Percentiles rank a stretch among this genome's conserved stretches.
phyloP scores from a whole-genome alignment of 2,329 filamentous ascomycete species.

The Sclerotinia minor region DNA sequence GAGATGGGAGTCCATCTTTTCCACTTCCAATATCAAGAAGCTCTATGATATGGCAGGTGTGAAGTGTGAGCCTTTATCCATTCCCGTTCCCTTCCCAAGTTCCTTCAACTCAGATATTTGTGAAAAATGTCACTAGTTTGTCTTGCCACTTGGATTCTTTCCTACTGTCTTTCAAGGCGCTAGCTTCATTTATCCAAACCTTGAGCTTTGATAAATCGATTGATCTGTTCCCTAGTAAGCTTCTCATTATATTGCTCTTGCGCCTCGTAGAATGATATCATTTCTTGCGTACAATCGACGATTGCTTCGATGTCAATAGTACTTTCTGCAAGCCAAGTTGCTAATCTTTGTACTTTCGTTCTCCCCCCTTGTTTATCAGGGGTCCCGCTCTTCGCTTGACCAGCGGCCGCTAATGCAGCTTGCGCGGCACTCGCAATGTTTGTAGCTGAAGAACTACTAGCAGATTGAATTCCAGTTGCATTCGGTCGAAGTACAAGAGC shows the following conservation, averaged over 20 bases:
- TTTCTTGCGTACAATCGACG: conserved; percentile 70
- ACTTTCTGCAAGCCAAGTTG: conserved; percentile 70
- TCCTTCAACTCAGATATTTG: not conserved
- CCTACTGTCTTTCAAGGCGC: not conserved
- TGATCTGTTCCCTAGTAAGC: conserved; percentile 42
- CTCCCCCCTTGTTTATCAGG: conserved; percentile 33
- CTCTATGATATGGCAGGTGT: not conserved
- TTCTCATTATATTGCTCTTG: conserved; percentile 44
- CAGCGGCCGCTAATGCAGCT: conserved; percentile 39
- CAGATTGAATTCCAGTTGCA: conserved; percentile 47
- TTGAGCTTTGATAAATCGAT: conserved; percentile 43
- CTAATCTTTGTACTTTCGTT: conserved; percentile 52
- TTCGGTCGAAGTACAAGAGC: conserved; percentile 66
- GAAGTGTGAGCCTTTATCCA: not conserved
- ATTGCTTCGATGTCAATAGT: conserved; percentile 67
- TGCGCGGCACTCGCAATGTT: conserved; percentile 42
- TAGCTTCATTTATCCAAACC: conserved; percentile 40
- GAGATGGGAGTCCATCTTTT: not conserved
- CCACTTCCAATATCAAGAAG: too few relatives aligned
- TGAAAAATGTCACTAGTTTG: not conserved
- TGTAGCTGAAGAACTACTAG: conserved; percentile 41
- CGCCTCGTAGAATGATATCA: conserved; percentile 69
- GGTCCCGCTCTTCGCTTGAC: conserved; percentile 33
- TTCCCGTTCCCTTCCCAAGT: not conserved
- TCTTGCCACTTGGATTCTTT: not conserved